Evolutionary conservation across 2,329 filamentous ascomycete species (phyloP).

Genomic region (Cercospora zeae-maydis): DNA sequence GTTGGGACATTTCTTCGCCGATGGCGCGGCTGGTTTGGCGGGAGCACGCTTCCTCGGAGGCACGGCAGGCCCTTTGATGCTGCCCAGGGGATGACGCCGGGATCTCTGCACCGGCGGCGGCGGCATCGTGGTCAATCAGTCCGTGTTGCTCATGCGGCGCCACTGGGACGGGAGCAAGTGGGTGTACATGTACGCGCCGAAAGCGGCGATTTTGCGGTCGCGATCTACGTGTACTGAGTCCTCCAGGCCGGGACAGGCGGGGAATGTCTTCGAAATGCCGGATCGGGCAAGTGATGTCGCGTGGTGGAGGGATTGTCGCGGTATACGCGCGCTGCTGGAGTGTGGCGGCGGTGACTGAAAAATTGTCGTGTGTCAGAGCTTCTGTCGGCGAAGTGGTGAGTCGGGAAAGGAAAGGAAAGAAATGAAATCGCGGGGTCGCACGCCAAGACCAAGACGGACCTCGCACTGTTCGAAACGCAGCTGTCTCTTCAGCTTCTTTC

Average conservation of each 20-base stretch:
- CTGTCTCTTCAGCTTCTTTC: neutral
- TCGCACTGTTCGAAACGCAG: neutral
- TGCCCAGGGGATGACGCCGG: slow-evolving; percentile 10
- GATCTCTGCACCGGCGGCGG: slow-evolving; percentile 6
- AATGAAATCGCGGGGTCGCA: neutral
- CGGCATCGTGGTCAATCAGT: slow-evolving; percentile 6
- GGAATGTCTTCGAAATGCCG: neutral
- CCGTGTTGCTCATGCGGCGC: neutral
- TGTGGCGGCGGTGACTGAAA: neutral
- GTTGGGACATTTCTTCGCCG: slow-evolving; percentile 17
- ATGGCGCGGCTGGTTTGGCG: slow-evolving; percentile 4
- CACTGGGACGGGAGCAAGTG: neutral
- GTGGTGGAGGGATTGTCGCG: neutral
- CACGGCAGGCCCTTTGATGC: slow-evolving; percentile 4
- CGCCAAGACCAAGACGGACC: neutral
- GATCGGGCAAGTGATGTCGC: neutral
- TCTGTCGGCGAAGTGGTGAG: neutral
- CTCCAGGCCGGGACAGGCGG: no score
- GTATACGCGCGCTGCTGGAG: neutral
- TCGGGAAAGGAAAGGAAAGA: neutral
- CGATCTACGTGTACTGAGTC: no score
- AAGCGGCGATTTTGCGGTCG: neutral
- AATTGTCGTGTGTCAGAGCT: slow-evolving; percentile 1
- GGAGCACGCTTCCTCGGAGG: slow-evolving; percentile 11
- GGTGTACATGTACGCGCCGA: neutral